Base-by-base conservation (phyloP, 768 basidiomycete species). In the Rhizopogon rudus region DNA sequence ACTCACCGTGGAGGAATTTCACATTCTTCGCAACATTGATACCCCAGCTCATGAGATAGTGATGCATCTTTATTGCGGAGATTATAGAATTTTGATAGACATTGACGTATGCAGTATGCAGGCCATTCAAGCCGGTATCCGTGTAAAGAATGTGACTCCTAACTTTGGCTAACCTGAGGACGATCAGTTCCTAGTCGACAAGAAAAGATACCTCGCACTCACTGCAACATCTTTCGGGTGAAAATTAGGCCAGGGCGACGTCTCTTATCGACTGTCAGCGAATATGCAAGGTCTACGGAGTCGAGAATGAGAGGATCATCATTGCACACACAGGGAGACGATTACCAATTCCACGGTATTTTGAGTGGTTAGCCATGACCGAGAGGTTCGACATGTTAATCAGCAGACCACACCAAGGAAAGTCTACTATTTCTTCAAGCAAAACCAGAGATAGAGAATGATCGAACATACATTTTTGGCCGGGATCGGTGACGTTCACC, bases 341-440 rank as follows among this genome's bases (percentile, higher is more conserved):
- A 81, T 57, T 63, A 89, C 92, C 81, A 6, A 72, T 79, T 25
- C 75, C 75, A 52, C 77, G 70, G 63, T 85, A 90, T 58, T 93
- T 81, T 3, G 79, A 73, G 64, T 92, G 91, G 66, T 98, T 94
- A 2, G 80, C 83, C 9, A 85, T 79, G 25, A 98, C 77, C 9
- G 92, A 90, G 35, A 99, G 76, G 60, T 86, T 81, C 20, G 66
- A 71, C 76, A 84, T 89, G 63, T 93, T 72, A 61, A 99, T 88
- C 52, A 85, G 65, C 59, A 87, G 80, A 2, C 95, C 97, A 72
- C 97, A 99, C 89, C 94, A 99, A 2, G 93, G 88, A 67, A 99
- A 98, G 41, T 74, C 93, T 94, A 58, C 14, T 9, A 17, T 3
- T 3, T 48, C 13, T 35, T 48, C 33, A 35, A 22, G 13, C 3